Percentiles rank a stretch among this genome's conserved stretches.
Evolutionary conservation across 257 asterid genomes (phyloP).

Genomic region (Primulina huaijiensis): DNA sequence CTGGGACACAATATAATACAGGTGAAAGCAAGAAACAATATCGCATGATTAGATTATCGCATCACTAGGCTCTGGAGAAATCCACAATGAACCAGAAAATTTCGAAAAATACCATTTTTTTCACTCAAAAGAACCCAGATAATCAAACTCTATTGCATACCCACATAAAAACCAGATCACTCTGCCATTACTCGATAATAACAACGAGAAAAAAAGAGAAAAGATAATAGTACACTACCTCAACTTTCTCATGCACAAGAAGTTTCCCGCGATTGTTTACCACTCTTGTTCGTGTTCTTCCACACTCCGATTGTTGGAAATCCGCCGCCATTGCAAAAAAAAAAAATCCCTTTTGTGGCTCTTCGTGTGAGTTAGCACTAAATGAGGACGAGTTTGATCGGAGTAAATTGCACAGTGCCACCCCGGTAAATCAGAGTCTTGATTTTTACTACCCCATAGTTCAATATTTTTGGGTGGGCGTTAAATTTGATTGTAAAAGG

Average conservation of each 20-base stretch:
- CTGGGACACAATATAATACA: slow-evolving; percentile 24
- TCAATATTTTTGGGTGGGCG: too few species aligned
- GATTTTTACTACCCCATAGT: not conserved
- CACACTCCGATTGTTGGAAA: not conserved
- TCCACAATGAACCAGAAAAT: not conserved
- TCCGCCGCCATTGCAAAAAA: slow-evolving; percentile 35
- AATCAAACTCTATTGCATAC: not conserved
- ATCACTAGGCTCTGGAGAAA: not conserved
- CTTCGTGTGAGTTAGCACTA: not conserved
- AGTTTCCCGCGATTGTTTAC: slow-evolving; percentile 16
- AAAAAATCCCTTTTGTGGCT: too few species aligned
- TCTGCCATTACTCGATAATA: not conserved
- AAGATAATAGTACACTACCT: slow-evolving; percentile 30
- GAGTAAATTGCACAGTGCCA: not conserved
- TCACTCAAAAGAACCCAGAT: not conserved
- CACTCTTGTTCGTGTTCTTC: slow-evolving; percentile 10
- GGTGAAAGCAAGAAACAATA: slow-evolving; percentile 12
- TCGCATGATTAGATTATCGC: not conserved
- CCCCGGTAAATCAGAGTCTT: not conserved
- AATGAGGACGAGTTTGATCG: not conserved
- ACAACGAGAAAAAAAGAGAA: not conserved
- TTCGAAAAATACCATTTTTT: not conserved
- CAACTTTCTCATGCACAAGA: slow-evolving; percentile 31
- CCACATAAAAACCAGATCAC: not conserved
- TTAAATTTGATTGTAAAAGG: too few species aligned